Evolutionary conservation across 345 rosid species (phyloP).

Genomic region (Mallotus nudiflorus): DNA sequence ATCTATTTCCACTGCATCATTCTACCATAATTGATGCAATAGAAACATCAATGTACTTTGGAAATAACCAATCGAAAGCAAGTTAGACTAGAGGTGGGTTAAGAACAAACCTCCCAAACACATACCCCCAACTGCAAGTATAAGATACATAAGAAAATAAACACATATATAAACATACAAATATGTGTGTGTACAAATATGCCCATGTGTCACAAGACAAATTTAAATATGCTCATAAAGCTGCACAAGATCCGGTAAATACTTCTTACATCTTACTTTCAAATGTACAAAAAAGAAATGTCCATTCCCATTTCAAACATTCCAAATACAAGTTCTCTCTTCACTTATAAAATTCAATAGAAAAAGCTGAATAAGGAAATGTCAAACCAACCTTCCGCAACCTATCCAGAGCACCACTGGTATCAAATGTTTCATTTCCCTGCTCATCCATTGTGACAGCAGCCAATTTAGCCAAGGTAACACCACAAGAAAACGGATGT

Average conservation of each 20-base stretch:
- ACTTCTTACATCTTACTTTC: not conserved
- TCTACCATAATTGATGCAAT: not conserved
- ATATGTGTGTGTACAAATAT: no score
- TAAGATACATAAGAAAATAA: no score
- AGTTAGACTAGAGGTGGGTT: not conserved
- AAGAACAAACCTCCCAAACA: conserved; percentile 1
- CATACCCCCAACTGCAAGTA: not conserved
- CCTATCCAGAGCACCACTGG: conserved; percentile 95
- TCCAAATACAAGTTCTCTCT: no score
- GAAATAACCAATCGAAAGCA: not conserved
- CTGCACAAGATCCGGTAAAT: not conserved
- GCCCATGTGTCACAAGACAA: not conserved
- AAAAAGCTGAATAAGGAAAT: conserved; percentile 23
- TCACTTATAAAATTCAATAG: conserved; percentile 15
- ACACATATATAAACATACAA: no score
- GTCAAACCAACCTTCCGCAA: conserved; percentile 74
- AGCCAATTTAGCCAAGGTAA: conserved; percentile 94
- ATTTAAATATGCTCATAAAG: not conserved
- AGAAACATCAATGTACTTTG: not conserved
- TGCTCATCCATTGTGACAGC: conserved; percentile 98
- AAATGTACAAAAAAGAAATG: not conserved
- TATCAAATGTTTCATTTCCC: conserved; percentile 95
- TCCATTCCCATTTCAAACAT: no score
- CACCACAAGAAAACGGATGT: conserved; percentile 87
- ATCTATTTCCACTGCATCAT: not conserved